phyloP scores from a whole-genome alignment of 495 filamentous ascomycete species.

The Neurospora tetraspora region DNA sequence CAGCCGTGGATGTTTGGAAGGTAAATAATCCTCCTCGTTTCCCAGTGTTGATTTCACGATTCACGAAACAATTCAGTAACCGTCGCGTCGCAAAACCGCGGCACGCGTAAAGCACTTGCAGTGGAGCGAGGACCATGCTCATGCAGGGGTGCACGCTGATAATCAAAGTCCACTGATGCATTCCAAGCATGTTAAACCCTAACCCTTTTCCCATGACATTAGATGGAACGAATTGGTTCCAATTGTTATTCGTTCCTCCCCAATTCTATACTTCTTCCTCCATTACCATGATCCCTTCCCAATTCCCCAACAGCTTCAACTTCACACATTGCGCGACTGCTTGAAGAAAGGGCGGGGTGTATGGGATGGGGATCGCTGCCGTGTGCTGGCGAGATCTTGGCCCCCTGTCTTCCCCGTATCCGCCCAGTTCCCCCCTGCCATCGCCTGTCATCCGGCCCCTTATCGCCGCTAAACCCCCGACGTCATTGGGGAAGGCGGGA shows the following conservation, averaged over 20 bases:
- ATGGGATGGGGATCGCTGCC: not conserved
- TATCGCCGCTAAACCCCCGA: not conserved
- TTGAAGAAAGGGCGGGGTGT: not conserved
- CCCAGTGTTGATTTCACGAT: not conserved
- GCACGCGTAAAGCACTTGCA: slow-evolving; percentile 7
- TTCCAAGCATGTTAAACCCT: not conserved
- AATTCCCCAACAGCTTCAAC: too few species aligned
- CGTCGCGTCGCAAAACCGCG: not conserved
- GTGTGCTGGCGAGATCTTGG: not conserved
- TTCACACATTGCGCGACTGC: too few species aligned
- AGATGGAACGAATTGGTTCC: not conserved
- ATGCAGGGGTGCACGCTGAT: not conserved
- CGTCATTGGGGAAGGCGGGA: not conserved
- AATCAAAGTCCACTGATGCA: not conserved
- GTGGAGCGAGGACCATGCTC: not conserved
- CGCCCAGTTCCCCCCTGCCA: not conserved
- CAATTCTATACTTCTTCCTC: too few species aligned
- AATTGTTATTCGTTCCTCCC: not conserved
- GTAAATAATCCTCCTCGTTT: not conserved
- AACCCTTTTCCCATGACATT: not conserved
- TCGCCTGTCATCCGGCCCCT: not conserved
- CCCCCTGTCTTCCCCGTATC: not conserved
- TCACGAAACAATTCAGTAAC: not conserved
- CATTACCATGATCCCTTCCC: too few species aligned
- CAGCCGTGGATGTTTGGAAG: not conserved